Evolutionary conservation across 2,329 filamentous ascomycete genomes (phyloP).

Genomic region (Macroventuria anomochaeta): DNA sequence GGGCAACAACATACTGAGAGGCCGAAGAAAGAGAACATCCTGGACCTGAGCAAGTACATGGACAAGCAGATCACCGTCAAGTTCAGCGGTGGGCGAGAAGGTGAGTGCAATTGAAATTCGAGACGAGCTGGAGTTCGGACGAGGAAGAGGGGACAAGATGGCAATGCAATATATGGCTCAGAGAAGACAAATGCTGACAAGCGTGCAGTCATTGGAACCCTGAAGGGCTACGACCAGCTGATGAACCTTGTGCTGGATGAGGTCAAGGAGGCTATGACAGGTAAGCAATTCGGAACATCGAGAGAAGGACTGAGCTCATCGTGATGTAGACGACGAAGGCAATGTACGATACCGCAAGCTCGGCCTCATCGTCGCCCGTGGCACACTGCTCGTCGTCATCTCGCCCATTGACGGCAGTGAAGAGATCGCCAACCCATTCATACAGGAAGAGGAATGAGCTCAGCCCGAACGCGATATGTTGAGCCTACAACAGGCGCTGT

Average conservation of each 20-base stretch:
- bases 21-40: constrained; percentile 98
- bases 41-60: constrained; percentile 95
- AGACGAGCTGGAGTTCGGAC: constrained; percentile 5
- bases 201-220: constrained; percentile 75
- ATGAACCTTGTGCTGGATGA: constrained; percentile 98
- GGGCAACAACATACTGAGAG: constrained; percentile 60
- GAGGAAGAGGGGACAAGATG: background rate
- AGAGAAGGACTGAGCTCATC: background rate
- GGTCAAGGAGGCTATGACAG: constrained; percentile 86
- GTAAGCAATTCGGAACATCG: constrained; percentile 58
- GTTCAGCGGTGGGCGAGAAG: constrained; percentile 93
- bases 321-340: constrained; percentile 81
- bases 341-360: constrained; percentile 82
- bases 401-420: constrained; percentile 94
- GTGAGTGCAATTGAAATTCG: constrained; percentile 62
- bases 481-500: background rate
- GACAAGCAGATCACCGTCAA: constrained; percentile 95
- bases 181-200: constrained; percentile 15
- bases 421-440: constrained; percentile 93
- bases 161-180: too few species aligned
- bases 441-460: constrained; percentile 64
- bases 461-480: background rate
- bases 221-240: constrained; percentile 95
- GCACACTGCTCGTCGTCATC: constrained; percentile 90
- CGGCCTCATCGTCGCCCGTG: constrained; percentile 85